Conservation (phyloP, 257 asterid genomes). For the Rubia yunnanensis region DNA sequence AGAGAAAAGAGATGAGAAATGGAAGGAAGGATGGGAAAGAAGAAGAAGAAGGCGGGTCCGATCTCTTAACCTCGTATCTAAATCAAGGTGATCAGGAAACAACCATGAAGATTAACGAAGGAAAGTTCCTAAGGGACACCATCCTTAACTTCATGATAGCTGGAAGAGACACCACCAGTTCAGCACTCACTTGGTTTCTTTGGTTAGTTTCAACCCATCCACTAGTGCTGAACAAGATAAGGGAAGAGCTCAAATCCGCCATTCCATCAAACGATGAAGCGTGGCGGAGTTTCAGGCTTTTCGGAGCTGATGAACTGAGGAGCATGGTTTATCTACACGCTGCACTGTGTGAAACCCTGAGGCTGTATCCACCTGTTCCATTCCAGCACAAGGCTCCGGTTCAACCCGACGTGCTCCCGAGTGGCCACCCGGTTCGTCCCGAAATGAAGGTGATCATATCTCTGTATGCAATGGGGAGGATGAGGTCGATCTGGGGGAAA, state of each 20-base stretch:
- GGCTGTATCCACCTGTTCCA: constrained; percentile 56
- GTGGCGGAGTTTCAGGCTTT: constrained; percentile 15
- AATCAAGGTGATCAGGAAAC: constrained; percentile 5
- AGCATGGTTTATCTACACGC: constrained; percentile 40
- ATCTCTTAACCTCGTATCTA: constrained; percentile 37
- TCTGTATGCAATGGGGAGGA: constrained; percentile 55
- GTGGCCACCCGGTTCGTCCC: constrained; percentile 43
- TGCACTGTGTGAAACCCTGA: constrained; percentile 40
- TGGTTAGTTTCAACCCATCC: constrained; percentile 49
- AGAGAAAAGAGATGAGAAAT: constrained; percentile 14
- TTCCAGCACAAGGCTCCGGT: constrained; percentile 53
- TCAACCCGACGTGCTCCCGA: constrained; percentile 32
- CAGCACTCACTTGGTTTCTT: constrained; percentile 48
- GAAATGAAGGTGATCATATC: constrained; percentile 41
- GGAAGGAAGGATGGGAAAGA: background rate
- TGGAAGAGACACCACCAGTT: constrained; percentile 50
- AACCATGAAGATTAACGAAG: constrained; percentile 16
- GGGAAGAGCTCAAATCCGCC: constrained; percentile 27
- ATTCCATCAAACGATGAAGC: background rate
- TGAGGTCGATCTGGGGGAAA: constrained; percentile 45
- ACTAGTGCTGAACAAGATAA: constrained; percentile 19
- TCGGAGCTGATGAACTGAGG: constrained; percentile 19
- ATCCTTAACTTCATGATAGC: constrained; percentile 48
- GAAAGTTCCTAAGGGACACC: constrained; percentile 43
- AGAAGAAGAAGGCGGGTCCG: constrained; percentile 16